Evolutionary conservation across 768 basidiomycete genomes (phyloP).

Genomic region (Boletus subparvulus): DNA sequence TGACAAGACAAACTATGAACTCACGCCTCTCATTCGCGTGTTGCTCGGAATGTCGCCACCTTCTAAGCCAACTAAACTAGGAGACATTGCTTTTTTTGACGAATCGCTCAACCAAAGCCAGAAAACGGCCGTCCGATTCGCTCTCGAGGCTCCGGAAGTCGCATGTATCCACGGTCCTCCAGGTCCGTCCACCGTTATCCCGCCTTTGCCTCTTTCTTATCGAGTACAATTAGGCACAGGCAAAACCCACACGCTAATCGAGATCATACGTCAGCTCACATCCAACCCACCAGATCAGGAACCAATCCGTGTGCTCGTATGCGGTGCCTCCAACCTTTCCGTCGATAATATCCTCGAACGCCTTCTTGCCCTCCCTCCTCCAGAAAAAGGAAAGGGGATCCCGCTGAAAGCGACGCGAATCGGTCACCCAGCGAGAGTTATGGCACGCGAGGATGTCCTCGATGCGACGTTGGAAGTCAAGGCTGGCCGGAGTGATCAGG

Average conservation of each 20-base stretch:
- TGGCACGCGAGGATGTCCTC: conserved; percentile 64
- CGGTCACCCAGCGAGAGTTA: conserved; percentile 93
- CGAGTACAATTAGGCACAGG: conserved; percentile 62
- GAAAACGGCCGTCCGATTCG: conserved; percentile 77
- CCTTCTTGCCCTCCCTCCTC: conserved; percentile 59
- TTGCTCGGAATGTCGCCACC: conserved; percentile 64
- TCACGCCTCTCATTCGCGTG: conserved; percentile 59
- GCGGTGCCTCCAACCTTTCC: conserved; percentile 91
- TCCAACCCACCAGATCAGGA: conserved; percentile 43
- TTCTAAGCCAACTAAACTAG: conserved; percentile 38
- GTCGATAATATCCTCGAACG: conserved; percentile 95
- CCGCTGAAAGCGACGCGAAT: conserved; percentile 74
- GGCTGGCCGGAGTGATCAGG: conserved; percentile 72
- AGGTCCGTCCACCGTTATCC: conserved; percentile 41
- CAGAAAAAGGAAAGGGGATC: conserved; percentile 44
- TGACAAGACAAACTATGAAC: conserved; percentile 43
- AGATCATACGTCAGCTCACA: conserved; percentile 85
- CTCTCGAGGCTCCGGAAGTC: conserved; percentile 76
- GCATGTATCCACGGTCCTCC: conserved; percentile 98
- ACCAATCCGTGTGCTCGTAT: conserved; percentile 71
- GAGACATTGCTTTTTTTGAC: conserved; percentile 68
- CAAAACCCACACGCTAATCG: conserved; percentile 94
- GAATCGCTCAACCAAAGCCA: conserved; percentile 79
- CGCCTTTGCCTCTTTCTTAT: not conserved
- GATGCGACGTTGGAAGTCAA: conserved; percentile 73